Base-by-base conservation (phyloP, 495 filamentous ascomycete species). In the Lophium mytilinum region DNA sequence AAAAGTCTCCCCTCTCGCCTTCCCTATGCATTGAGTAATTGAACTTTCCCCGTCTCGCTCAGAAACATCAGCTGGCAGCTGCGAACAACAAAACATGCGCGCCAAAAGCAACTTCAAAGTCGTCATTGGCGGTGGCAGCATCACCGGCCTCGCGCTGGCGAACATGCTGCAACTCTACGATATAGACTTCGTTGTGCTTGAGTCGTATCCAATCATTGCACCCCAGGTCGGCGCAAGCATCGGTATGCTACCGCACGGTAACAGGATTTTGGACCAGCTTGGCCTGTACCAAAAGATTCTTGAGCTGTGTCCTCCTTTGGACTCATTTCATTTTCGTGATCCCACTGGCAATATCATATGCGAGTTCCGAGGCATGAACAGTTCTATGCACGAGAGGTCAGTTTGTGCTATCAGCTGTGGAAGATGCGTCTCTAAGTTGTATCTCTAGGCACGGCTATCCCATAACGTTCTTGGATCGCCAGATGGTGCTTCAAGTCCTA, bases 181-280 rank as follows among this genome's bases (percentile, higher is more conserved):
- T 14, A 77, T 83, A 53, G 76, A 80, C 55, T 77, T 74, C 40
- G 59, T 78, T 8, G 51, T 83, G 1, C 66, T 82, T 1, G 80
- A 82, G 60, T 56, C 66, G 14, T n/a, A n/a, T n/a, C 15, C 51
- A 0, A 64, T 71, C 5, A 58, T 78, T 14, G 58, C 69, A 11
- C 73, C 43, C 17, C 43, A 9, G 9, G 8, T 9, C 9, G 43
- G 43, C 9, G 43, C 43, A 8, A 15, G n/a, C 10, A 48, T 48
- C 19, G 9, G 9, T 8, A 48, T 48, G 43, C 10, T 8, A 18
- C 9, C 43, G 43, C 14, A 48, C 17, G 43, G 43, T 15, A 18
- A 8, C 17, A 8, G 43, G 43, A 48, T 48, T 24, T 17, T 48
- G 14, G 9, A 48, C 8, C 43, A 48, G 19, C 9, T 48, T 24